A percentile compares a stretch with the other conserved stretches of the same genome.
Conservation (phyloP, 2,329 filamentous ascomycete species). For the Apiospora rasikravindrae region DNA sequence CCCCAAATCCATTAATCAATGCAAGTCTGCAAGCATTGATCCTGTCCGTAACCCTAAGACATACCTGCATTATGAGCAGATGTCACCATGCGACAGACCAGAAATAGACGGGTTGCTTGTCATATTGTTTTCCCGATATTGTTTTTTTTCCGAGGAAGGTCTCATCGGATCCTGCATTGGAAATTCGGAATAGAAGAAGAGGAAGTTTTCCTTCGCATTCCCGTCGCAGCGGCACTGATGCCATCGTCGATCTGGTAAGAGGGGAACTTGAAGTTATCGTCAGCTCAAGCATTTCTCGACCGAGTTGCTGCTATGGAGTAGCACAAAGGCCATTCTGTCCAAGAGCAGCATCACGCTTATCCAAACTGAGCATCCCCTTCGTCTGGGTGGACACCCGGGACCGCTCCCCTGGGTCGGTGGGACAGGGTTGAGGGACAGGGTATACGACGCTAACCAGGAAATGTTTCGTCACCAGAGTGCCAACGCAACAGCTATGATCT, state of each 20-base stretch:
- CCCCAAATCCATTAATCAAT: background rate
- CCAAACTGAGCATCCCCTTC: background rate
- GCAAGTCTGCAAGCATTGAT: background rate
- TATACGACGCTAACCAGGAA: conserved; percentile 19
- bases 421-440: conserved; percentile 10
- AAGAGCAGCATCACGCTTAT: background rate
- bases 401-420: conserved; percentile 13
- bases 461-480: conserved; percentile 33
- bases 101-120: background rate
- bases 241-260: background rate
- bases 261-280: background rate
- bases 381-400: conserved; percentile 6
- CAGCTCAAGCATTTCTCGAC: background rate
- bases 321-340: conserved; percentile 4
- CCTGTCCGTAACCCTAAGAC: background rate
- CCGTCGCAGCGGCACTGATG: background rate
- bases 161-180: background rate
- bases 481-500: conserved; percentile 28
- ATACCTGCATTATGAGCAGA: background rate
- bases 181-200: background rate
- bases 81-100: background rate
- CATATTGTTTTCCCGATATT: background rate
- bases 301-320: background rate
- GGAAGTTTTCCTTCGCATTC: background rate
- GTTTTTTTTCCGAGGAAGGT: background rate